Evolutionary conservation across 768 basidiomycete species (phyloP), one percentile per base, ranked within the genome.

Genomic region (Suillus cothurnatus): DNA sequence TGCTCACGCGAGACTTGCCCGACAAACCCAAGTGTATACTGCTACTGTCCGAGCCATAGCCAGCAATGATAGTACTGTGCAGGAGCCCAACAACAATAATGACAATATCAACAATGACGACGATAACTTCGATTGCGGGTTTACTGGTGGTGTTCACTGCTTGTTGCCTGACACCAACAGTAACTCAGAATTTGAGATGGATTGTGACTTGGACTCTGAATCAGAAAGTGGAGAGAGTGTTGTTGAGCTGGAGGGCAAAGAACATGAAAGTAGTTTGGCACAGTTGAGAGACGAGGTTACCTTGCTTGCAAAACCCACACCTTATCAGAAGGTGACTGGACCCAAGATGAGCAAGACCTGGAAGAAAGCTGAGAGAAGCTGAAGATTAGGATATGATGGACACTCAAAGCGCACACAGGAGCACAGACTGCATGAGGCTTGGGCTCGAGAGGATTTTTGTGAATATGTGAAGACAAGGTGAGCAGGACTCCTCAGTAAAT

Each of bases 71-170:
- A 36, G 36, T 36, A 39, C 21, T 45, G 47, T 26, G 23, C n/a
- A 6, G 47, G 47, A 49, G 47, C 47, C 47, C 5, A 6, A n/a
- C 45, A 45, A 43, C 19, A 2, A 43, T 8, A 45, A 45, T 4
- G n/a, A 8, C 43, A 43, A 43, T 21, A 3, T 0, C 19, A 9
- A 45, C 6, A 4, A 28, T 6, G 15, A 50, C 6, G 4, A 50
- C 6, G 6, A 50, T 28, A 28, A 50, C 50, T 50, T 50, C 0
- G 7, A 50, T 50, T 50, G 50, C 7, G 3, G 50, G 50, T 28
- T 50, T 50, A 50, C 50, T 50, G 50, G 50, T 9, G 17, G 50
- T 50, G 50, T 50, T 50, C 50, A 50, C 50, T 50, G 50, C 50
- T 50, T 2, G 15, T 50, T 50, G 50, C 49, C 49, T 50, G 49